These are phyloP conservation scores for Ramaria rubella DNA, from an alignment of 768 basidiomycete species.

Conservation along the genomic window DNA sequence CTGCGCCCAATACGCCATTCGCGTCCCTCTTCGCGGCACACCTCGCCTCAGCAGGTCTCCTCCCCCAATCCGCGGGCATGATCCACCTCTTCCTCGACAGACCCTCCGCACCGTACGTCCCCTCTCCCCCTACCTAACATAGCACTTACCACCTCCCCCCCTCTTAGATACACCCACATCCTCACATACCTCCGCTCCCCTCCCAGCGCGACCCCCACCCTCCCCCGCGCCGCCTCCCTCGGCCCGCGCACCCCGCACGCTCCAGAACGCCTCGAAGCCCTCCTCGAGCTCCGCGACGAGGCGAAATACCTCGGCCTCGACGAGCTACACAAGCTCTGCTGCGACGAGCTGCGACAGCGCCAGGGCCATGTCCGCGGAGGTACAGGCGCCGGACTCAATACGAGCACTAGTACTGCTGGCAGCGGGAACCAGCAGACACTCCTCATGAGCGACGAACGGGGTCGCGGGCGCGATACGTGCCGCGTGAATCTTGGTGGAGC, in stretches of 20 bases:
- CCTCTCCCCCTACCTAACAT: not conserved
- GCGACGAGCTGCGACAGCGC: slow-evolving; percentile 54
- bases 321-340: slow-evolving; percentile 57
- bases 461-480: not conserved
- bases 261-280: slow-evolving; percentile 48
- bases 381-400: not conserved
- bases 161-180: slow-evolving; percentile 59
- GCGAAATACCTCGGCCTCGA: slow-evolving; percentile 67
- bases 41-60: slow-evolving; percentile 51
- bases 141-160: slow-evolving; percentile 1
- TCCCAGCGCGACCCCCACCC: slow-evolving; percentile 28
- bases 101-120: slow-evolving; percentile 68
- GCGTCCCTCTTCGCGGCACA: slow-evolving; percentile 54
- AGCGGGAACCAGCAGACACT: not conserved
- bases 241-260: slow-evolving; percentile 29
- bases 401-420: not conserved
- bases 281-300: slow-evolving; percentile 76
- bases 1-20: slow-evolving; percentile 29
- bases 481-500: not conserved
- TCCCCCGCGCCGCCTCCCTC: slow-evolving; percentile 50
- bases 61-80: slow-evolving; percentile 37
- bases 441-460: not conserved
- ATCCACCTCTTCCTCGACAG: slow-evolving; percentile 77
- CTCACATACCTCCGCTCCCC: slow-evolving; percentile 64
- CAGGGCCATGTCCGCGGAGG: slow-evolving; percentile 14